These are phyloP conservation scores for Agrostemma githago DNA, from an alignment of 148 eudicot genomes.

Conservation along the genomic window DNA sequence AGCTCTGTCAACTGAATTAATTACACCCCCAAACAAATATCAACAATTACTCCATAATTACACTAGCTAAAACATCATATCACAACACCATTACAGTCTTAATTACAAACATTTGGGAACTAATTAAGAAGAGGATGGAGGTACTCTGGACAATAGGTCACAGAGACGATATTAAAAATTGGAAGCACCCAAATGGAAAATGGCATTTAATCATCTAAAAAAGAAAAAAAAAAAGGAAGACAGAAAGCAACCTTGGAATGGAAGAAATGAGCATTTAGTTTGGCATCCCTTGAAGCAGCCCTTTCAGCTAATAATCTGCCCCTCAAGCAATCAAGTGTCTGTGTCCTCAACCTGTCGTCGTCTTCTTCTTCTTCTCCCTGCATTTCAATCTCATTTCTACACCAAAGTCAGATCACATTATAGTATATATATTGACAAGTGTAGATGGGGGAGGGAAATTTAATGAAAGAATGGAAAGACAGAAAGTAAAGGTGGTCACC, in stretches of 20 bases:
- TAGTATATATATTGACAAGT: not conserved
- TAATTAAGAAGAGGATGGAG: not conserved
- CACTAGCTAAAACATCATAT: no score
- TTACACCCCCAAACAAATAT: no score
- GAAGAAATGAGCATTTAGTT: not conserved
- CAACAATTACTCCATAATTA: no score
- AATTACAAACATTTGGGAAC: not conserved
- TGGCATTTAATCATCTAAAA: no score
- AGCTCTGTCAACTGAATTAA: constrained; percentile 50
- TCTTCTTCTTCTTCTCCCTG: not conserved
- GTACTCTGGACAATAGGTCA: not conserved
- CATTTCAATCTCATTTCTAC: not conserved
- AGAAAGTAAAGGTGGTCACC: no score
- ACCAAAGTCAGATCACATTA: no score
- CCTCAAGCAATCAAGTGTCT: not conserved
- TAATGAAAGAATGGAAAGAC: no score
- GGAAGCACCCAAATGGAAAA: not conserved
- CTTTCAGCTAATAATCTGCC: constrained; percentile 2
- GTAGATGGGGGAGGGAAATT: no score
- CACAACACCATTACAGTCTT: no score
- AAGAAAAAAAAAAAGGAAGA: not conserved
- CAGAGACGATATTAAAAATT: not conserved
- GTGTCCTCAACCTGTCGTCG: not conserved
- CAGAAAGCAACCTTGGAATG: not conserved
- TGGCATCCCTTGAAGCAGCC: not conserved